Evolutionary conservation across 495 filamentous ascomycete genomes (phyloP), one percentile per base, ranked within the genome.

Genomic region (Aspergillus affinis): DNA sequence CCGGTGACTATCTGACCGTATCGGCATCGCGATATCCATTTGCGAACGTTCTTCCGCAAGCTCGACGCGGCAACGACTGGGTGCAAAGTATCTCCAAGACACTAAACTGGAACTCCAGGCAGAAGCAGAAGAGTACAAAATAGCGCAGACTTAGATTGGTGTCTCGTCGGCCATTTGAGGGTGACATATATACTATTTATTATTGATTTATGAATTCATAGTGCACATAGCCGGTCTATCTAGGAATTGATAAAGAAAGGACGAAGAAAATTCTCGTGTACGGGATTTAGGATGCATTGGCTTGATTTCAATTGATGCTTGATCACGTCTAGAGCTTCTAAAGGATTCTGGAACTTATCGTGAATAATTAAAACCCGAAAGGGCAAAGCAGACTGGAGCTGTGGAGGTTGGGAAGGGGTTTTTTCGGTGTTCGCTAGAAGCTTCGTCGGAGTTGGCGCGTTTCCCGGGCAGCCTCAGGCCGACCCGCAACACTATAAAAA

Each of bases 1-100:
- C 92, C 0, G 94, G 94, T 8, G 94, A 98, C 75, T 97, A 97
- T 70, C 91, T 98, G 27, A 98, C 93, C 0, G 91, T 98, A 49
- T 92, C 90, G 51, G 95, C 95, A 3, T 91, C 88, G 19, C 81
- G 93, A 61, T 98, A 91, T 67, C 94, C 94, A 0, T 98, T 98
- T 76, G 91, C 94, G 5, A 90, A 88, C 58, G 91, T 98, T 1
- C 81, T 93, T 74, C 86, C 88, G 12, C 82, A 86, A 18, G 90
- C 89, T 6, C 74, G 87, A 54, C 78, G 86, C 55, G 88, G 85
- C 57, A 91, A 95, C 69, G 92, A 97, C 61, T 98, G 94, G 94
- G 87, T 98, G 21, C 91, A 92, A 61, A 91, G 88, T 65, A 93
- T 98, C 58, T 89, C 84, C 32, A 85, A 90, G 57, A 98, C 94